Base-by-base conservation (phyloP, 176 grass and related monocot genomes). In the Thalia dealbata region DNA sequence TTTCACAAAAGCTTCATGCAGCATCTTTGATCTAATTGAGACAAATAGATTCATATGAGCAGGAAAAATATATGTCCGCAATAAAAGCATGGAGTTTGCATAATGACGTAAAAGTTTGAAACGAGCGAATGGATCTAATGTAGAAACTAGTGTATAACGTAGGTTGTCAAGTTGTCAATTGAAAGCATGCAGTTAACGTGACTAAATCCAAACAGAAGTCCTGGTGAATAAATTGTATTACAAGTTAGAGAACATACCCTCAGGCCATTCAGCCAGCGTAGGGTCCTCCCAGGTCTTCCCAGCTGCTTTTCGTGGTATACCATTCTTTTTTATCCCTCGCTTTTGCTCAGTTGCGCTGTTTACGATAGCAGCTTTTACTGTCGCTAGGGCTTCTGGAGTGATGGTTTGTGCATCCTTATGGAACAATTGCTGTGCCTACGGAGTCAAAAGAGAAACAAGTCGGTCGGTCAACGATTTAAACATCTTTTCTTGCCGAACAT, bases 261-360 rank as follows among this genome's bases (percentile, higher is more conserved):
- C 84, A 78, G 81, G 86, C 92, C 92, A 96, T 73, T 89, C 84
- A 70, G 83, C 79, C 55, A 91, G 76, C 13, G 83, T 87, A 0
- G 84, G 86, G 67, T 96, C 92, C 64, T 91, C 86, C 92, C 92
- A 96, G 52, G 64, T 81, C 58, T 96, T 86, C 22, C 88, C 88
- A 74, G 86, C 92, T 74, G 92, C 88, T 79, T 96, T 96, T 59
- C 81, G 67, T 73, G 88, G 88, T 54, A 96, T 67, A 14, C 70
- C 79, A 68, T 85, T 96, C 74, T 81, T 96, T 35, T 88, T 81
- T 16, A 42, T 68, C 66, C 89, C 81, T 51, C 64, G 27, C 38
- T 87, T 89, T 44, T 87, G 78, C 38, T 89, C 83, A 73, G 66
- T 78, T 66, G 78, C 70, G 52, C 77, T 87, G 19, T 80, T 86